phyloP scores from a whole-genome alignment of 169 alveolate genomes.

The Cryptosporidium ubiquitum region DNA sequence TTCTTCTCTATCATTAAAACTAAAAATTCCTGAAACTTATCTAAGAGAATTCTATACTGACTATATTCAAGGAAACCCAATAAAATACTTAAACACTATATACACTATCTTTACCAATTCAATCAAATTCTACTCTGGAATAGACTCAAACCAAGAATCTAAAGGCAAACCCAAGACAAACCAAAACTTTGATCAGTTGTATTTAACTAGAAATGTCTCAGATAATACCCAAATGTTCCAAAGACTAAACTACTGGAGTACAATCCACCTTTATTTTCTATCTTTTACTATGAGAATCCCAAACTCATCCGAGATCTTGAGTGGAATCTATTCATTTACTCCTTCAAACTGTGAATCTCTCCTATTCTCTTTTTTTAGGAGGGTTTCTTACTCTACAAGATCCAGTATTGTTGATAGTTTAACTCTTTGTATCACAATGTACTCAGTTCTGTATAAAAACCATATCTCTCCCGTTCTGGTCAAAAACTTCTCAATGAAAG shows the following conservation, averaged over 20 bases:
- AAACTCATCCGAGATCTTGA: constrained; percentile 36
- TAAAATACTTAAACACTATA: constrained; percentile 5
- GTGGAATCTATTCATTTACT: constrained; percentile 58
- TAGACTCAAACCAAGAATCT: neutral
- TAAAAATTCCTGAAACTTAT: neutral
- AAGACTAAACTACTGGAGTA: constrained; percentile 58
- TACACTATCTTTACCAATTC: constrained; percentile 7
- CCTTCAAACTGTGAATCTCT: constrained; percentile 64
- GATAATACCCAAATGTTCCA: constrained; percentile 21
- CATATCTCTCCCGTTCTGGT: constrained; percentile 48
- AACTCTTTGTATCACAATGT: constrained; percentile 45
- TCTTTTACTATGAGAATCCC: constrained; percentile 60
- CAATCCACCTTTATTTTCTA: constrained; percentile 47
- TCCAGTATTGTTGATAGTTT: constrained; percentile 61
- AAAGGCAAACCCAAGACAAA: neutral
- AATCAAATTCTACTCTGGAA: neutral
- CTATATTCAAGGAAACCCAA: constrained; percentile 49
- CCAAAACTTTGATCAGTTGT: neutral
- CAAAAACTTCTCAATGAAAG: neutral
- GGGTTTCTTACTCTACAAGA: constrained; percentile 43
- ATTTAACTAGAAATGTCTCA: constrained; percentile 3
- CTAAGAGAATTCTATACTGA: constrained; percentile 13
- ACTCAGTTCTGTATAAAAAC: constrained; percentile 16
- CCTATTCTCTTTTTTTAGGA: constrained; percentile 32
- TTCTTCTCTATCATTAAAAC: neutral